Percentiles rank a stretch among this genome's conserved stretches.
Conservation (phyloP, 176 grass and related monocot genomes). For the Chrysopogon serrulatus region DNA sequence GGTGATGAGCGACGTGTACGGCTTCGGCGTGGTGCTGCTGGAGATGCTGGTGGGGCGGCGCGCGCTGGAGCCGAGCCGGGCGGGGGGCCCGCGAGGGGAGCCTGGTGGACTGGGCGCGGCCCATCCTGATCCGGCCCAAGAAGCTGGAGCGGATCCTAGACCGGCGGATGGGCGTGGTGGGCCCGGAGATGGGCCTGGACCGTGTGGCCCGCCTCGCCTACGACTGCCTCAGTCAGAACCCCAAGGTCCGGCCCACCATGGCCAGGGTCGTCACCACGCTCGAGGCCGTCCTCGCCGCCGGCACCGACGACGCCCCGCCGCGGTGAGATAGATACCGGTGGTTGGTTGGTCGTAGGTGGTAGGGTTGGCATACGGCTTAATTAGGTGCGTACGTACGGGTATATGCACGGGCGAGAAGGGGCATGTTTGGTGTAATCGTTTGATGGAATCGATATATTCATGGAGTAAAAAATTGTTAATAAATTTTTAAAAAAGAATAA, state of each 20-base stretch:
- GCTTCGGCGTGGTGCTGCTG: slow-evolving; percentile 80
- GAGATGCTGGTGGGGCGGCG: slow-evolving; percentile 70
- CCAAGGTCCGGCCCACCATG: slow-evolving; percentile 69
- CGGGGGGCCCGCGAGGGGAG: slow-evolving; percentile 37
- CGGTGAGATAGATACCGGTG: background rate
- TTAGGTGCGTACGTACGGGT: background rate
- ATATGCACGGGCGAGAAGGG: background rate
- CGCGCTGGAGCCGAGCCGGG: slow-evolving; percentile 48
- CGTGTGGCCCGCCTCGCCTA: slow-evolving; percentile 60
- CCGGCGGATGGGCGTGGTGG: slow-evolving; percentile 29
- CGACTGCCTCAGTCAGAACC: slow-evolving; percentile 79
- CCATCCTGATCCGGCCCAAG: slow-evolving; percentile 53
- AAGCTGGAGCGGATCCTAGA: slow-evolving; percentile 66
- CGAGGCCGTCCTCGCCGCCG: slow-evolving; percentile 39
- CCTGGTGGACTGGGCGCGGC: slow-evolving; percentile 77
- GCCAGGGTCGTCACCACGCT: slow-evolving; percentile 43
- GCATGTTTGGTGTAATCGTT: background rate
- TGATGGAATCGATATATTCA: background rate
- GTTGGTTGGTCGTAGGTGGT: background rate
- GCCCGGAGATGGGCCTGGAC: background rate
- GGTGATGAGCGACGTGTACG: slow-evolving; percentile 84
- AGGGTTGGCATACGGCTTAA: background rate
- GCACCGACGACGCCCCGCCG: background rate
- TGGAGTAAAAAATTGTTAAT: background rate
- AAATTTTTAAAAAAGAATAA: background rate